Evolutionary conservation across 2,329 filamentous ascomycete species (phyloP).

Genomic region (Diaporthe aspalathi): DNA sequence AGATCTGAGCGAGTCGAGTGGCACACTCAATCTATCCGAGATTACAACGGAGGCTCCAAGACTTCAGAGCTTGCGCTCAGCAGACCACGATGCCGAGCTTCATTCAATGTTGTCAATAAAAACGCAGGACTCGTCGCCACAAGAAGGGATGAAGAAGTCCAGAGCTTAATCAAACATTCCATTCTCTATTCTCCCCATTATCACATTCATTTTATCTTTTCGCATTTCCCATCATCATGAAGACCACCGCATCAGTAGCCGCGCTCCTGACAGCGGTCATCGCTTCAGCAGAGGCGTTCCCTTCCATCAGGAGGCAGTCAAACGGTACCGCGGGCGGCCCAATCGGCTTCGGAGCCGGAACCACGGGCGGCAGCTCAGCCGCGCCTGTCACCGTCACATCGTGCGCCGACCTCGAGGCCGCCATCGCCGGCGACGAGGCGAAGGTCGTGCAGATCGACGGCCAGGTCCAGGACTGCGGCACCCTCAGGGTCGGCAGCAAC

Average conservation of each 20-base stretch:
- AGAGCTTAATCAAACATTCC: not conserved
- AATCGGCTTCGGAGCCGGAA: constrained; percentile 12
- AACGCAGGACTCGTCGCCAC: not conserved
- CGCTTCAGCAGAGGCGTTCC: constrained; percentile 6
- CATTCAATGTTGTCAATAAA: not conserved
- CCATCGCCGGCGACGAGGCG: not conserved
- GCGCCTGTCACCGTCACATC: not conserved
- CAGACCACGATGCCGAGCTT: not conserved
- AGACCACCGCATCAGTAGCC: constrained; percentile 12
- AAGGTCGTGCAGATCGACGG: constrained; percentile 24
- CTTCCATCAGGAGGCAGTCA: not conserved
- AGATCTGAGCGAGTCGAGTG: not conserved
- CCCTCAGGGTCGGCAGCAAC: constrained; percentile 5
- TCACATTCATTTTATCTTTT: not conserved
- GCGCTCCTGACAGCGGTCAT: constrained; percentile 8
- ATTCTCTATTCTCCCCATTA: not conserved
- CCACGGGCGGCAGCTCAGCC: constrained; percentile 8
- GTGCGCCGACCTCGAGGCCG: constrained; percentile 12
- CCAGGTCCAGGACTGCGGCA: not conserved
- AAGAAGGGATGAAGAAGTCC: not conserved
- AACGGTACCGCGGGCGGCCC: constrained; percentile 12
- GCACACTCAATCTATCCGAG: constrained; percentile 24
- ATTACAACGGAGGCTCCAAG: constrained; percentile 24
- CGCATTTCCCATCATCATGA: not conserved
- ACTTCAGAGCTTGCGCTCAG: not conserved